Evolutionary conservation across 441 rosid genomes (phyloP), one percentile per base, ranked within the genome.

Genomic region (Viola pubescens): DNA sequence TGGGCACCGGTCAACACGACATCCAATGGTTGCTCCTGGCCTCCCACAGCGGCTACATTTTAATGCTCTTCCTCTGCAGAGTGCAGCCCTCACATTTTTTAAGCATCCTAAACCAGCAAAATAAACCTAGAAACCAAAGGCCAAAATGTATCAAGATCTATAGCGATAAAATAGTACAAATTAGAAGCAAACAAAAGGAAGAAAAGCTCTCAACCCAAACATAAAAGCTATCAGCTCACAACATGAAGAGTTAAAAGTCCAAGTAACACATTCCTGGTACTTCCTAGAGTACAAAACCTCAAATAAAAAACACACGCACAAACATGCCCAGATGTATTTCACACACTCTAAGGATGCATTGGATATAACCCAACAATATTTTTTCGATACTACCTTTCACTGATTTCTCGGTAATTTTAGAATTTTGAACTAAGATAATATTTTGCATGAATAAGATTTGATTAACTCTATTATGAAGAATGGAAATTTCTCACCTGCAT

Each of bases 1-100:
- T 44, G 95, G 97, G 76, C 99, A 94, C 19, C 95, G 83, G 77
- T 94, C 99, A 71, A 94, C 99, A 58, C 99, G 97, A 73, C 99
- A 94, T 60, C 97, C 99, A 65, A 86, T 94, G 61, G 99, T 90
- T 66, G 99, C 99, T 63, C 99, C 99, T 63, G 95, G 94, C 79
- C 99, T 85, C 74, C 91, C 95, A 76, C 99, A 90, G 66, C 95
- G 89, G 62, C 79, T 86, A 75, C 99, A 94, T 77, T 94, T 94
- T 72, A 94, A 70, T 56, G 95, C 94, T 74, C 77, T 81, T 67
- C 98, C 98, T 77, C 97, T 82, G 69, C 83, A 89, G 63, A 92
- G 95, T 50, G 99, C 97, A 52, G 99, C 96, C 79, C 91, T 85
- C 54, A 90, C 79, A 71, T 87, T 94, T 79, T 88, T 94, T 73